These are phyloP conservation scores for Trametes pubescens DNA, from an alignment of 1,284 basidiomycete species.

Conservation along the genomic window DNA sequence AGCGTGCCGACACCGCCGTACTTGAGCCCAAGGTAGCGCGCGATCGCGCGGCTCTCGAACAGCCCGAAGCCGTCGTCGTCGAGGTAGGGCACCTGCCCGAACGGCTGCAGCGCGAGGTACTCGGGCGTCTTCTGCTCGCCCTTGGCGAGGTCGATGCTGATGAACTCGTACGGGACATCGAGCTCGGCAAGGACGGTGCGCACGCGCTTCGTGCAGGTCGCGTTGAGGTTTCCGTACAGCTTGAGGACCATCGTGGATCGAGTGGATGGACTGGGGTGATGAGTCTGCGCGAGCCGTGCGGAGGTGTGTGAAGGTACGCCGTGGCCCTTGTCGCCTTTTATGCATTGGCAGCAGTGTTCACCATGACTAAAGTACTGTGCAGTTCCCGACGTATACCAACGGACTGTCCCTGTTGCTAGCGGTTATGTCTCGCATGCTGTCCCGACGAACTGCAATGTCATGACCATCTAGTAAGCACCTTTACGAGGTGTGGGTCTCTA, in stretches of 20 bases:
- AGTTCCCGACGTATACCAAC: no score
- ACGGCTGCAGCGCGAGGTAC: conserved; percentile 62
- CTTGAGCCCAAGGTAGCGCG: conserved; percentile 56
- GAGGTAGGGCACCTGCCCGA: conserved; percentile 72
- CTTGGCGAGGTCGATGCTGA: conserved; percentile 50
- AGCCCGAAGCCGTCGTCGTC: conserved; percentile 56
- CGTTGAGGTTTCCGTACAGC: conserved; percentile 51
- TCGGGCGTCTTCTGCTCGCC: conserved; percentile 56
- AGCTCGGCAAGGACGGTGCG: conserved; percentile 58
- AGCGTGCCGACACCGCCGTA: conserved; percentile 48
- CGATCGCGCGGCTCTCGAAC: conserved; percentile 63
- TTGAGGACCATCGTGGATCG: conserved; percentile 55
- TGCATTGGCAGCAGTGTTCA: no score
- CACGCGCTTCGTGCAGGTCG: conserved; percentile 58
- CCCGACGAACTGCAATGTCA: no score
- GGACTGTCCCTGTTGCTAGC: no score
- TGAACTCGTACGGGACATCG: conserved; percentile 57
- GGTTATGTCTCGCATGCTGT: no score
- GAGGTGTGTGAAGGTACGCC: no score
- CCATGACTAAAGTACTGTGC: no score
- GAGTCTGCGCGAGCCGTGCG: no score
- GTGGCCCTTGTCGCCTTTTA: no score
- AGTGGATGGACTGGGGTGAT: no score
- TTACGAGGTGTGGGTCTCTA: no score
- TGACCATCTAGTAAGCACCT: no score